These are phyloP conservation scores for Nannizziopsis arthrosporioides DNA, from an alignment of 2,329 filamentous ascomycete genomes.

Conservation along the genomic window DNA sequence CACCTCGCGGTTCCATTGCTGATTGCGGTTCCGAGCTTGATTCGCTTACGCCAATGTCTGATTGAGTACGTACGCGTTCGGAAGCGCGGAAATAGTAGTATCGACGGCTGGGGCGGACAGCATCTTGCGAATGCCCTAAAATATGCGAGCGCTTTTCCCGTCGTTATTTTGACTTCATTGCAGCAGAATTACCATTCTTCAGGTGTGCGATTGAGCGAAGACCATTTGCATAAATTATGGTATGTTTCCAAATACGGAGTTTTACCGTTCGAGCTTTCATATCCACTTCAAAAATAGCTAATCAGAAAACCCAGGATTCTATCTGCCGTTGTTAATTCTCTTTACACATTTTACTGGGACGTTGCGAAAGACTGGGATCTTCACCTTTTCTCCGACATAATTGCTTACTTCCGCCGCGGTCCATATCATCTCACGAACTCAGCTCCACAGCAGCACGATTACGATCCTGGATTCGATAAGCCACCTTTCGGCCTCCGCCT, in stretches of 20 bases:
- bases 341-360: slow-evolving; percentile 99
- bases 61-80: slow-evolving; percentile 72
- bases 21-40: slow-evolving; percentile 68
- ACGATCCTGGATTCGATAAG: not conserved
- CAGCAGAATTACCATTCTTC: slow-evolving; percentile 51
- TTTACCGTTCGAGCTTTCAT: not conserved
- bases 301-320: slow-evolving; percentile 45
- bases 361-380: slow-evolving; percentile 95
- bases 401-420: slow-evolving; percentile 38
- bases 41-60: slow-evolving; percentile 82
- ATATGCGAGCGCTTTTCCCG: slow-evolving; percentile 87
- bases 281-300: not conserved
- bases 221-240: slow-evolving; percentile 46
- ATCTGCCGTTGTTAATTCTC: slow-evolving; percentile 68
- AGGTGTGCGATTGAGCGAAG: slow-evolving; percentile 43
- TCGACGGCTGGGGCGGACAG: slow-evolving; percentile 63
- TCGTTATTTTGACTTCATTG: slow-evolving; percentile 67
- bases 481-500: slow-evolving; percentile 68
- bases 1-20: slow-evolving; percentile 69
- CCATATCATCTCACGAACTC: slow-evolving; percentile 1
- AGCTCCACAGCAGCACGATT: not conserved
- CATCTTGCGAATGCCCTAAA: slow-evolving; percentile 91
- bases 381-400: slow-evolving; percentile 56
- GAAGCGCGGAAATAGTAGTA: slow-evolving; percentile 34
- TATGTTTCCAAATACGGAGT: slow-evolving; percentile 21